phyloP scores from a whole-genome alignment of 768 basidiomycete species.

The Cantharellus cinnabarinus region DNA sequence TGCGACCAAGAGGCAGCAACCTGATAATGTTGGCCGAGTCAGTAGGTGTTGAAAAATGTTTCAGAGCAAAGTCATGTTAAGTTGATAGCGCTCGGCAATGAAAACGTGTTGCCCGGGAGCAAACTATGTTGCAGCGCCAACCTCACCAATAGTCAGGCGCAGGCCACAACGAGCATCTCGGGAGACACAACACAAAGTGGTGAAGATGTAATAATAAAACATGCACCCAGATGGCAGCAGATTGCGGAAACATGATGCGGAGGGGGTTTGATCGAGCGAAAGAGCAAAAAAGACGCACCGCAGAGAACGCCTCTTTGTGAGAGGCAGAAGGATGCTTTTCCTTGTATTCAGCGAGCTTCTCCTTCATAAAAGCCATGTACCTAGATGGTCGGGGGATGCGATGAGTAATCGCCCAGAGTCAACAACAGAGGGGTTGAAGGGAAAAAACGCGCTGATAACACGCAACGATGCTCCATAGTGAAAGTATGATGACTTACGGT shows the following conservation, averaged over 20 bases:
- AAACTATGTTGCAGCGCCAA: neutral
- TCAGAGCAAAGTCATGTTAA: neutral
- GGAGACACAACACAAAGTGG: neutral
- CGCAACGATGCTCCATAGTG: neutral
- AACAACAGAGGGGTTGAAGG: neutral
- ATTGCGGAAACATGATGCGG: neutral
- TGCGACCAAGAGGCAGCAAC: slow-evolving; percentile 37
- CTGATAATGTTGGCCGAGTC: slow-evolving; percentile 14
- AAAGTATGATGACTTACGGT: neutral
- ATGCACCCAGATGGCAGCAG: neutral
- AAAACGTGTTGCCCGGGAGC: neutral
- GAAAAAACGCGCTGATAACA: neutral
- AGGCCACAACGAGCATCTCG: neutral
- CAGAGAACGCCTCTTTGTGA: slow-evolving; percentile 35
- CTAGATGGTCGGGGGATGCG: neutral
- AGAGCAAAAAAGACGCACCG: slow-evolving; percentile 15
- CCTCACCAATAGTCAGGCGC: neutral
- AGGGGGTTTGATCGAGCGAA: neutral
- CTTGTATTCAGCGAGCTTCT: slow-evolving; percentile 37
- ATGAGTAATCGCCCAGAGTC: neutral
- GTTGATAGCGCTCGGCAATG: neutral
- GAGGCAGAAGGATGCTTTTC: slow-evolving; percentile 28
- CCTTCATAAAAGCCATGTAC: slow-evolving; percentile 37
- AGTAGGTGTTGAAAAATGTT: neutral
- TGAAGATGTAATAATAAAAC: neutral